Conservation (phyloP, 2,329 filamentous ascomycete species). For the Neodidymelliopsis sp. region DNA sequence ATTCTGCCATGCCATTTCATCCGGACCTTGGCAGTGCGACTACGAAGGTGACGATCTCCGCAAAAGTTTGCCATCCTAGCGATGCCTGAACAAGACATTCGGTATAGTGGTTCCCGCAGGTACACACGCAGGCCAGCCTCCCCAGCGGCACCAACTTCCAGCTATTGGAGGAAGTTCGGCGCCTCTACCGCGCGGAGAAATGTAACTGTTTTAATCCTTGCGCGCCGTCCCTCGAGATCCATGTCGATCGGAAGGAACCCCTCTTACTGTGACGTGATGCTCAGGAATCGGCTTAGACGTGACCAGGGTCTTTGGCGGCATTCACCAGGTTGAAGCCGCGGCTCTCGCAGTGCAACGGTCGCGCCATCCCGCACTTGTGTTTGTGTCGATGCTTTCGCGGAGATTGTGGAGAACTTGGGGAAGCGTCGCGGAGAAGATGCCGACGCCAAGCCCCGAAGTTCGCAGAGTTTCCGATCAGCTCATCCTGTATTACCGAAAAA, state of each 20-base stretch:
- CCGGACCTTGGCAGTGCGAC: slow-evolving; percentile 11
- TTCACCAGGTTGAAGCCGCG: slow-evolving; percentile 5
- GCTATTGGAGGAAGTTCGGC: slow-evolving; percentile 36
- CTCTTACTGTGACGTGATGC: slow-evolving; percentile 19
- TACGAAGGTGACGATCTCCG: slow-evolving; percentile 13
- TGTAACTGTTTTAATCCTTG: slow-evolving; percentile 12
- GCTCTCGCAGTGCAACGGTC: slow-evolving; percentile 7
- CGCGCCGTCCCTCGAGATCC: slow-evolving; percentile 17
- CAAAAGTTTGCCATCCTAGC: slow-evolving; percentile 5
- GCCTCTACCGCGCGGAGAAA: slow-evolving; percentile 29
- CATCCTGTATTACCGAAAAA: neutral
- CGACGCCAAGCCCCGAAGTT: slow-evolving; percentile 8
- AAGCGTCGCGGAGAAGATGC: slow-evolving; percentile 10
- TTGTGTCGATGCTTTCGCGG: slow-evolving; percentile 12
- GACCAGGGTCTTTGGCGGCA: neutral
- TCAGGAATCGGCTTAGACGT: slow-evolving; percentile 1
- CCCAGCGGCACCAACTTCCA: slow-evolving; percentile 4
- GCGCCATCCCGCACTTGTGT: slow-evolving; percentile 9
- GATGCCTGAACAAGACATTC: slow-evolving; percentile 12
- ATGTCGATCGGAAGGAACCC: slow-evolving; percentile 15
- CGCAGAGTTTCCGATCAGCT: slow-evolving; percentile 13
- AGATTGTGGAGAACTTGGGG: slow-evolving; percentile 20
- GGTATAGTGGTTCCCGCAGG: slow-evolving; percentile 13
- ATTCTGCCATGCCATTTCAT: slow-evolving; percentile 5
- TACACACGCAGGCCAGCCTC: slow-evolving; percentile 4